Percentiles rank a stretch among this genome's conserved stretches.
phyloP scores from a whole-genome alignment of 1,284 basidiomycete genomes.

The Vanrija sp. region DNA sequence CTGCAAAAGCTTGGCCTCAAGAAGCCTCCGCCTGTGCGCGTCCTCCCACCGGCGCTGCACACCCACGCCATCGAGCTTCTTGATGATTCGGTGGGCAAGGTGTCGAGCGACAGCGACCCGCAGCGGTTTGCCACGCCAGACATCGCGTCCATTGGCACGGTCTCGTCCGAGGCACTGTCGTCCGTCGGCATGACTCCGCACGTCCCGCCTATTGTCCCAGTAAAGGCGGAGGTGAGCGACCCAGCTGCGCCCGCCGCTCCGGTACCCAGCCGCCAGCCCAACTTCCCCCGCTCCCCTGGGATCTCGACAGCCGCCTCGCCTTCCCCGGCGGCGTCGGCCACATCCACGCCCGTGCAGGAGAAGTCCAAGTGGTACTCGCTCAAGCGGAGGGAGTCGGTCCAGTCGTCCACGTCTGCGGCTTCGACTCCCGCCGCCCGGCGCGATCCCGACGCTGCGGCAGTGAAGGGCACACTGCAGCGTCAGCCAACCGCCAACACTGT shows the following conservation, averaged over 20 bases:
- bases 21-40: constrained; percentile 11
- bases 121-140: no score
- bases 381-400: background rate
- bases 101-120: background rate
- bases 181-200: background rate
- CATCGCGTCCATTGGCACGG: no score
- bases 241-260: no score
- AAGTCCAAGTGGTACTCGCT: constrained; percentile 10
- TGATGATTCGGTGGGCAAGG: background rate
- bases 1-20: constrained; percentile 60
- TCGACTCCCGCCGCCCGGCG: no score
- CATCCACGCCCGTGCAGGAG: background rate
- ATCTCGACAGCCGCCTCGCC: background rate
- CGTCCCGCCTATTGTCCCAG: background rate
- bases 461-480: background rate
- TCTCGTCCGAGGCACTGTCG: no score
- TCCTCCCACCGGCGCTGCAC: background rate
- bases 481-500: constrained; percentile 13
- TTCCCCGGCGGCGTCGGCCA: background rate
- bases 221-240: background rate
- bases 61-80: background rate
- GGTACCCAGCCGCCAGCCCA: background rate
- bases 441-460: no score
- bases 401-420: no score
- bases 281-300: background rate